Evolutionary conservation across 2,329 filamentous ascomycete genomes (phyloP).

Genomic region (Alternaria atra): DNA sequence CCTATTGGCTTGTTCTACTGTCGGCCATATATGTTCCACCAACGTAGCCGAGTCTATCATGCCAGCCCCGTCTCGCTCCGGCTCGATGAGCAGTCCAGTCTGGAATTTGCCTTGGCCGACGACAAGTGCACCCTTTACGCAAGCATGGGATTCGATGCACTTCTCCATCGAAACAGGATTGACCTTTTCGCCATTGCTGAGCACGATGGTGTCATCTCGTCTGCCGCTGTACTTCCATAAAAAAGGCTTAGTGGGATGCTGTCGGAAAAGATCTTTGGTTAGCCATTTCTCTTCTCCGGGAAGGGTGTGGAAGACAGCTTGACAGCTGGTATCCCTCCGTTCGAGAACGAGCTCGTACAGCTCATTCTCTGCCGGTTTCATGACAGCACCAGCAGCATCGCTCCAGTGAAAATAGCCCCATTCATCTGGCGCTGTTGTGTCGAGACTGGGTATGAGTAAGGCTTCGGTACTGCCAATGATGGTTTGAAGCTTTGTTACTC

Average conservation of each 20-base stretch:
- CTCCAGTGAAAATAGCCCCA: neutral
- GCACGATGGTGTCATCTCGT: neutral
- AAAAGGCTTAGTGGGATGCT: neutral
- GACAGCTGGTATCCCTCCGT: neutral
- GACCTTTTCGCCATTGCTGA: neutral
- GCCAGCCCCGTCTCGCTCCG: neutral
- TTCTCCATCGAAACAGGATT: neutral
- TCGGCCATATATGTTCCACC: neutral
- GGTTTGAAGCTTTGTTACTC: conserved; percentile 2
- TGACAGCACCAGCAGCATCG: neutral
- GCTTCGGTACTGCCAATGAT: conserved; percentile 1
- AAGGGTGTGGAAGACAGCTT: neutral
- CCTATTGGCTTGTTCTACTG: neutral
- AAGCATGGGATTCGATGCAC: neutral
- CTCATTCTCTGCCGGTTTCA: neutral
- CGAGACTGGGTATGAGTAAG: neutral
- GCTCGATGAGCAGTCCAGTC: neutral
- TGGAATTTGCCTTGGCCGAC: neutral
- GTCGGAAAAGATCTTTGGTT: neutral
- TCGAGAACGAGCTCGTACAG: neutral
- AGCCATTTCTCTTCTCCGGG: neutral
- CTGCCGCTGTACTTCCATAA: neutral
- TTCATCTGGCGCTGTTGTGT: neutral
- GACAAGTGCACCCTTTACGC: neutral
- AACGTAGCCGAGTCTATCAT: neutral